phyloP scores from a whole-genome alignment of 371 early-diverging fungal species.

The Haplosporangium sp. region DNA sequence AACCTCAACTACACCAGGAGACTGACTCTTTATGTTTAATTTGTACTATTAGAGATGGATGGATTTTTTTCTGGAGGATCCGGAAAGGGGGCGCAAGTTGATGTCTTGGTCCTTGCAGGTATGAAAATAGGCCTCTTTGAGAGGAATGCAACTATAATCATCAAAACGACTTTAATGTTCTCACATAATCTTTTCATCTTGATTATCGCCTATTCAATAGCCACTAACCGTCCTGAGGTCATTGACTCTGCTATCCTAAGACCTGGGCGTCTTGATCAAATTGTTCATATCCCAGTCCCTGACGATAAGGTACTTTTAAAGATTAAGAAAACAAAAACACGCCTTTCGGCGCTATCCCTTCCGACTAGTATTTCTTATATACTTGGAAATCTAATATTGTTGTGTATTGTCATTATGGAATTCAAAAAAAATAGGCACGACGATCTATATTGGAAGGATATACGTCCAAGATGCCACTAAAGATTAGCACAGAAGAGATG shows the following conservation, averaged over 20 bases:
- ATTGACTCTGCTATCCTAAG: conserved; percentile 96
- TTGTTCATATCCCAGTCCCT: conserved; percentile 95
- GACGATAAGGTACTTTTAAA: conserved; percentile 66
- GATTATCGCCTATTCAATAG: conserved; percentile 40
- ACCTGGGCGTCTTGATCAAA: conserved; percentile 99
- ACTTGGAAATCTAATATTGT: too few relatives aligned
- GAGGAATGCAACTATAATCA: too few relatives aligned
- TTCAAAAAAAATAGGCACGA: conserved; percentile 23
- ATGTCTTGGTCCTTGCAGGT: conserved; percentile 82
- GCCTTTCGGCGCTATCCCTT: too few relatives aligned
- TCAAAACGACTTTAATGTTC: too few relatives aligned
- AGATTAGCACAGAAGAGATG: conserved; percentile 54
- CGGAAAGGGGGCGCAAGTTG: conserved; percentile 60
- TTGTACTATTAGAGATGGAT: conserved; percentile 75
- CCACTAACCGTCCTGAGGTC: conserved; percentile 75
- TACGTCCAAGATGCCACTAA: conserved; percentile 68
- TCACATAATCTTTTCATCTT: neutral
- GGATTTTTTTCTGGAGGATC: conserved; percentile 72
- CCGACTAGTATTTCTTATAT: too few relatives aligned
- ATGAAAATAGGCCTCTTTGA: conserved; percentile 9
- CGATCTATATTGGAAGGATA: conserved; percentile 63
- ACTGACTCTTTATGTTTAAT: neutral
- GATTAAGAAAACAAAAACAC: neutral
- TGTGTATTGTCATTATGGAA: neutral
- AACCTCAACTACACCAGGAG: neutral